Conservation (phyloP, 129 eudicot species). For the Flaveria robusta region DNA sequence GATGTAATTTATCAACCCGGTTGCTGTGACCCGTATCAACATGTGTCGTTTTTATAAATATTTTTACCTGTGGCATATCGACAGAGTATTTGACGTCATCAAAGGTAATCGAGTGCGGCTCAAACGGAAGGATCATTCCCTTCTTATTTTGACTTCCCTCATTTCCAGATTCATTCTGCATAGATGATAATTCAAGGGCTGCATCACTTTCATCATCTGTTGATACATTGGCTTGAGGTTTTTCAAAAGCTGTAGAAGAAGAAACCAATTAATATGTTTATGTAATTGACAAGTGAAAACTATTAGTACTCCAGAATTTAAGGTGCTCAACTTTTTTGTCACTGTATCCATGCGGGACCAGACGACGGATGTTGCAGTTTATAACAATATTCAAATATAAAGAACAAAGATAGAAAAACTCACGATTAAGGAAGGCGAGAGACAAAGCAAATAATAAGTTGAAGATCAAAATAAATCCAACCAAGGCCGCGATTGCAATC, state of each 20-base stretch:
- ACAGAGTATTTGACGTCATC: slow-evolving; percentile 76
- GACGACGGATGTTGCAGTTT: no score
- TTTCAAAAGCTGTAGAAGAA: slow-evolving; percentile 57
- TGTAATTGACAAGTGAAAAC: not conserved
- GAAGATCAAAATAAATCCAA: slow-evolving; percentile 54
- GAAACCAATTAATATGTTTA: not conserved
- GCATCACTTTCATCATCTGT: slow-evolving; percentile 29
- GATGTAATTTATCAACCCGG: no score
- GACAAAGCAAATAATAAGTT: slow-evolving; percentile 46
- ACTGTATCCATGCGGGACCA: no score
- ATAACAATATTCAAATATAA: not conserved
- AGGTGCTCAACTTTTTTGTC: no score
- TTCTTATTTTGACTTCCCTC: slow-evolving; percentile 31
- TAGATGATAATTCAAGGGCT: slow-evolving; percentile 33
- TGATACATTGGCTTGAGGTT: slow-evolving; percentile 49
- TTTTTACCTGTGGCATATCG: slow-evolving; percentile 89
- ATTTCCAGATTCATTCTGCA: slow-evolving; percentile 17
- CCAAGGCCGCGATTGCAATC: slow-evolving; percentile 53
- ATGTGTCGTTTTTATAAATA: not conserved
- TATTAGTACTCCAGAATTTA: no score
- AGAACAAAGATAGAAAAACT: slow-evolving; percentile 25
- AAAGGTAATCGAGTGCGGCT: slow-evolving; percentile 77
- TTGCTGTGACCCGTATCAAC: not conserved
- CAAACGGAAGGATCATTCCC: slow-evolving; percentile 85
- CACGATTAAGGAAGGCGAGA: slow-evolving; percentile 56